Evolutionary conservation across 768 basidiomycete species (phyloP), one percentile per base, ranked within the genome.

Genomic region (Auricularia auricula-judae): DNA sequence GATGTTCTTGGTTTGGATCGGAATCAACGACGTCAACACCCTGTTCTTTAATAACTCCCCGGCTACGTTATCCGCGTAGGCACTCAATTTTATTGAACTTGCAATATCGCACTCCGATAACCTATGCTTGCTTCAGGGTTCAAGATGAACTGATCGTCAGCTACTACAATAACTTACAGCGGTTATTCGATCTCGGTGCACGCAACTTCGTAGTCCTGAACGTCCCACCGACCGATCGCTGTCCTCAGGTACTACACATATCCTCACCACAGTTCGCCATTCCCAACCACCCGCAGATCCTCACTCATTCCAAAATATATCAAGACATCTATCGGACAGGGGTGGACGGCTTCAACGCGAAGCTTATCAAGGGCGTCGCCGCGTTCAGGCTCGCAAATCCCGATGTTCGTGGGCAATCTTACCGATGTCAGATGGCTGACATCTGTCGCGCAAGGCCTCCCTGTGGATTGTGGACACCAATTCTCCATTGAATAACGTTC

Each of bases 131-230:
- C 11, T 2, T 35, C 64, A 82, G 80, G 16, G 84, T 84, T 72
- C 75, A 79, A 4, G 81, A 82, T 62, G 74, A 72, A 1, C 76
- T 84, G 35, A 72, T 84, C 44, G 73, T 78, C 63, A 77, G 76
- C 1, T 79, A 85, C 65, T 84, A 84, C 65, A 78, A 75, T 0
- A 73, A 81, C 58, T 77, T 83, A 1, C 75, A 82, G 64, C 76
- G 82, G 62, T 72, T 83, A 18, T 81, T 81, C 74, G 74, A 76
- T 51, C 78, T 72, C 35, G 86, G 86, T 16, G 86, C 80, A 5
- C 76, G 86, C 43, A 83, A 83, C 64, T 86, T 86, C 75, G 72
- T 86, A 18, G 83, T 86, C 74, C 76, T 86, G 62, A 85, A 81
- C 39, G 84, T 87, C 16, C 85, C 85, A 2, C 84, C 84, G 1